Evolutionary conservation across 495 filamentous ascomycete genomes (phyloP), one percentile per base, ranked within the genome.

Genomic region (Tetracladium setigerum): DNA sequence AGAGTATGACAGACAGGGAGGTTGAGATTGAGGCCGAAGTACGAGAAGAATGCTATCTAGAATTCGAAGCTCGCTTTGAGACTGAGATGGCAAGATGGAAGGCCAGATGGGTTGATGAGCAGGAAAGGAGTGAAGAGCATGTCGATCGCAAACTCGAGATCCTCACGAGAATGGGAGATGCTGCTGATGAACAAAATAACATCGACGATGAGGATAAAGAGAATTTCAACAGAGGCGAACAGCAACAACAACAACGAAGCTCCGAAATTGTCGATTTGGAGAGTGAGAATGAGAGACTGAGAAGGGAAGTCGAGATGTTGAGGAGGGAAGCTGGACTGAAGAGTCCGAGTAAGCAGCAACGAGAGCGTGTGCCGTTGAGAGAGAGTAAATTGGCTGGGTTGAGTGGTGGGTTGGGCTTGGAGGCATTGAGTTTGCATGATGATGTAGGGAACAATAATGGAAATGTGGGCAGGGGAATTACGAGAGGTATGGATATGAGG

Each of bases 111-210:
- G 82, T 82, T 27, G 77, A 68, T 12, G 84, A 95, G 62, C 74
- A 81, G 56, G 84, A 88, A 45, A 69, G 77, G 19, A 66, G 66
- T n/a, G 87, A 95, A 34, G 87, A 87, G 61, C 89, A 92, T 65
- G 72, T 94, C 47, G 89, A 96, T 62, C 75, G 78, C 53, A 98
- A 98, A 67, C 73, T 96, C 9, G 92, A 96, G 57, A 78, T 96
- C 17, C 69, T 95, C 40, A 81, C 84, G 39, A 72, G 83, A 32
- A 77, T 78, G 13, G 82, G 91, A 33, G 74, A 76, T 18, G 55
- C 49, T 32, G 51, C 45, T 1, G 55, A 53, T 0, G 54, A 27
- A 52, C 30, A 15, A 41, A 38, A 32, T n/a, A 19, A 62, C 2
- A 50, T 44, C 17, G 55, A 55, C 1, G 47, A 46, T 1, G 70